A percentile compares a stretch with the other conserved stretches of the same genome.
Evolutionary conservation across 305 asterid genomes (phyloP).

Genomic region (Rubia tinctorum): DNA sequence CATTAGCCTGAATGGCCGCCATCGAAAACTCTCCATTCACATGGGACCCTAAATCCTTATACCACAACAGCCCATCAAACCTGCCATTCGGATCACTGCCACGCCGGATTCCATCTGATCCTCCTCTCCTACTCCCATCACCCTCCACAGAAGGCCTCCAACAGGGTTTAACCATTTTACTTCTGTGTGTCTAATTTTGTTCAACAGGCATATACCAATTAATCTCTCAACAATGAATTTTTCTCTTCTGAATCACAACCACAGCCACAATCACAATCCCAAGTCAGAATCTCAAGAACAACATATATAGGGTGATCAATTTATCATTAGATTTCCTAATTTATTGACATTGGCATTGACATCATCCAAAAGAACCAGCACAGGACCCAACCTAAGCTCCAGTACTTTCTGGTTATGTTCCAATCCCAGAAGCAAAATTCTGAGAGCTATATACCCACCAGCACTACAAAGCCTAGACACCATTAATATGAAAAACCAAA

Average conservation of each 20-base stretch:
- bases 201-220: not conserved
- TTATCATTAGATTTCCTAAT: not conserved
- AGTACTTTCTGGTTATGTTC: constrained; percentile 40
- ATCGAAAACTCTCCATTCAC: constrained; percentile 75
- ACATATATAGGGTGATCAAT: not conserved
- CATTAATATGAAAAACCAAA: constrained; percentile 61
- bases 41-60: constrained; percentile 77
- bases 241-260: constrained; percentile 3
- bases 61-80: constrained; percentile 78
- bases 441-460: constrained; percentile 53
- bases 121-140: constrained; percentile 40
- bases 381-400: constrained; percentile 40
- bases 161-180: constrained; percentile 74
- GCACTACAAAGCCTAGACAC: constrained; percentile 65
- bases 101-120: constrained; percentile 32
- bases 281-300: constrained; percentile 1
- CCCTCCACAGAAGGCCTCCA: constrained; percentile 82
- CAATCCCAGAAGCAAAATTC: constrained; percentile 48
- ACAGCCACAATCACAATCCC: constrained; percentile 8
- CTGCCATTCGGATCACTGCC: constrained; percentile 54
- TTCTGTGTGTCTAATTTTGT: constrained; percentile 3
- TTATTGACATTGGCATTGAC: not conserved
- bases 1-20: constrained; percentile 86
- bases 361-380: constrained; percentile 60
- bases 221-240: not conserved